Percentiles rank a stretch among this genome's conserved stretches.
Evolutionary conservation across 2,329 filamentous ascomycete species (phyloP).

Genomic region (Cytospora piceicola): DNA sequence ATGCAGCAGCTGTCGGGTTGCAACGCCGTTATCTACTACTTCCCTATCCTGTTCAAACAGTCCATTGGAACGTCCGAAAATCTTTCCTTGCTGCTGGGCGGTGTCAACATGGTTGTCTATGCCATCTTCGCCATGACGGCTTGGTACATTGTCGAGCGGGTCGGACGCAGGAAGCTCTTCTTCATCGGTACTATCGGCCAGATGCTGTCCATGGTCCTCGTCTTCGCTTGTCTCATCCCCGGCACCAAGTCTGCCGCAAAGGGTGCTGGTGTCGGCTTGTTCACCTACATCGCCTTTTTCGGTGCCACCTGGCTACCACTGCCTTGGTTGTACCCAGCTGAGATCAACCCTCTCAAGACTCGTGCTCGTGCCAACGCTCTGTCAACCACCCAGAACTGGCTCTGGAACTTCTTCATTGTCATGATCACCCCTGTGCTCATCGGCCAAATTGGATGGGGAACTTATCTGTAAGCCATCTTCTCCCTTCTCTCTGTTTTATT

Average conservation of each 20-base stretch:
- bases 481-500: background rate
- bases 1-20: constrained; percentile 42
- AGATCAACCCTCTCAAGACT: constrained; percentile 56
- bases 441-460: constrained; percentile 54
- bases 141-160: constrained; percentile 56
- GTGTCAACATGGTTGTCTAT: constrained; percentile 58
- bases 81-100: constrained; percentile 54
- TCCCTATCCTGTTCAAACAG: constrained; percentile 48
- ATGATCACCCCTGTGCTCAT: constrained; percentile 69
- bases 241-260: constrained; percentile 64
- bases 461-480: constrained; percentile 25
- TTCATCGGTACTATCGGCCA: constrained; percentile 52
- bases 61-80: constrained; percentile 36
- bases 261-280: constrained; percentile 69
- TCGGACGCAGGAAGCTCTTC: constrained; percentile 52
- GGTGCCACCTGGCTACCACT: constrained; percentile 68
- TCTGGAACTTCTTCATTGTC: constrained; percentile 54
- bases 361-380: constrained; percentile 54
- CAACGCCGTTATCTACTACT: constrained; percentile 55
- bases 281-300: constrained; percentile 71
- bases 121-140: constrained; percentile 59
- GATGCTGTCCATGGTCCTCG: constrained; percentile 60
- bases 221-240: constrained; percentile 69
- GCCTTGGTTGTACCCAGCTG: constrained; percentile 63
- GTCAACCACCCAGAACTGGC: constrained; percentile 66